Evolutionary conservation across 371 early-diverging fungal species (phyloP).

Genomic region (Dichotomocladium elegans): DNA sequence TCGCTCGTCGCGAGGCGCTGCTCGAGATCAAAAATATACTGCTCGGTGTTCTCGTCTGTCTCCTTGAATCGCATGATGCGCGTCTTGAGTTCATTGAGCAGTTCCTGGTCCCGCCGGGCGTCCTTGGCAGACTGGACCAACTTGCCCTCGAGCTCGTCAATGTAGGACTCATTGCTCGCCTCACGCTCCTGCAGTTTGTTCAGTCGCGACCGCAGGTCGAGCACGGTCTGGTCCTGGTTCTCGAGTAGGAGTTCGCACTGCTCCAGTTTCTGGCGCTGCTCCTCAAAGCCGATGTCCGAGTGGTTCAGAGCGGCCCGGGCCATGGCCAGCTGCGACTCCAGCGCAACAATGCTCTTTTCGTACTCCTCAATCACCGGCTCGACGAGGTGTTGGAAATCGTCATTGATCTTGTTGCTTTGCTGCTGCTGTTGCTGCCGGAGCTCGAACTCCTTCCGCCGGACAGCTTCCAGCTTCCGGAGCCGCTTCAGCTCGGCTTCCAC

Average conservation of each 20-base stretch:
- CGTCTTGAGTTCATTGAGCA: constrained; percentile 31
- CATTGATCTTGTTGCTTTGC: background rate
- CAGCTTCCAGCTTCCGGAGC: constrained; percentile 11
- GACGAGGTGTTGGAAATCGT: constrained; percentile 57
- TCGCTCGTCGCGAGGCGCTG: constrained; percentile 30
- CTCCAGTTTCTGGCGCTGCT: constrained; percentile 42
- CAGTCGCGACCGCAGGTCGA: constrained; percentile 23
- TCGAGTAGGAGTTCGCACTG: constrained; percentile 31
- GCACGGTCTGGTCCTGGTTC: constrained; percentile 29
- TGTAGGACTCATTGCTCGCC: constrained; percentile 33
- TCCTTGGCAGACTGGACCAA: constrained; percentile 33
- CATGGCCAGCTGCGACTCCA: constrained; percentile 58
- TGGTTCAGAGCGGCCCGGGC: constrained; percentile 51
- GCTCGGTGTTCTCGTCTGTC: constrained; percentile 43
- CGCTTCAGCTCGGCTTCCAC: constrained; percentile 39
- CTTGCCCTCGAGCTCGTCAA: constrained; percentile 44
- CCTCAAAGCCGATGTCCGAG: constrained; percentile 45
- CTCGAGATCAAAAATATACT: constrained; percentile 47
- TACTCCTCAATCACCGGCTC: constrained; percentile 73
- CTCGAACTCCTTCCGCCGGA: constrained; percentile 12
- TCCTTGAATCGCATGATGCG: constrained; percentile 39
- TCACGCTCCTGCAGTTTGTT: constrained; percentile 35
- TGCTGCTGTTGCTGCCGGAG: too few relatives aligned
- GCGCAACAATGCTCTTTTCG: constrained; percentile 55
- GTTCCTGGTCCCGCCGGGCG: constrained; percentile 32